A percentile compares a stretch with the other conserved stretches of the same genome.
These are phyloP conservation scores for Chrysopogon serrulatus DNA, from an alignment of 176 grass and related monocot genomes.

Conservation along the genomic window DNA sequence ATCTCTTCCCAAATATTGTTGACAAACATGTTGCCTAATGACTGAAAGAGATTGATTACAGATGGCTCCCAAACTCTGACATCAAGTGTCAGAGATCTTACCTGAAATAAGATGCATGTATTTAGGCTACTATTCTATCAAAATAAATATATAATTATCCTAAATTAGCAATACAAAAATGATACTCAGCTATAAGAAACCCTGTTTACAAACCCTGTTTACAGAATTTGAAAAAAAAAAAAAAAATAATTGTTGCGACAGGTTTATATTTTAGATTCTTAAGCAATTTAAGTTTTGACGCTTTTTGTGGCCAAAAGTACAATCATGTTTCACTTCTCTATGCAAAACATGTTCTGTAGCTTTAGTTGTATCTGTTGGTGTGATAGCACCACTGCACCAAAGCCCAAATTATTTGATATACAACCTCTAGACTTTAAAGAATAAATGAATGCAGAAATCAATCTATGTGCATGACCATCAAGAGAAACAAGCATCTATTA, in stretches of 20 bases:
- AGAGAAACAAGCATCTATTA: background rate
- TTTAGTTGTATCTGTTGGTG: background rate
- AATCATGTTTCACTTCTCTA: background rate
- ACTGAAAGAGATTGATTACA: constrained; percentile 93
- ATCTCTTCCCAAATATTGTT: constrained; percentile 93
- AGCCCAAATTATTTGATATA: background rate
- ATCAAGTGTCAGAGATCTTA: constrained; percentile 94
- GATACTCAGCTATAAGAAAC: background rate
- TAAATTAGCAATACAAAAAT: background rate
- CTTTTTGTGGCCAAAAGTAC: background rate
- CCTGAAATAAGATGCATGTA: constrained; percentile 46
- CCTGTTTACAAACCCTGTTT: background rate
- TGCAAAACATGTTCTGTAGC: background rate
- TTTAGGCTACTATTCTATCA: constrained; percentile 16
- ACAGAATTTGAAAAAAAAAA: background rate
- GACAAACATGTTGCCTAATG: constrained; percentile 88
- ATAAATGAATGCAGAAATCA: background rate
- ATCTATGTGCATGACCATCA: constrained; percentile 1
- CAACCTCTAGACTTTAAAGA: background rate
- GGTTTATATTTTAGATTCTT: background rate
- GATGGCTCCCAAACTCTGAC: constrained; percentile 98
- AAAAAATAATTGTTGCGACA: background rate
- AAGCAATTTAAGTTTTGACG: background rate
- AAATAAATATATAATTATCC: background rate
- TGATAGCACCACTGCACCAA: background rate